Percentiles rank a stretch among this genome's conserved stretches.
These are phyloP conservation scores for Dovyalis caffra DNA, from an alignment of 345 rosid genomes.

Conservation along the genomic window DNA sequence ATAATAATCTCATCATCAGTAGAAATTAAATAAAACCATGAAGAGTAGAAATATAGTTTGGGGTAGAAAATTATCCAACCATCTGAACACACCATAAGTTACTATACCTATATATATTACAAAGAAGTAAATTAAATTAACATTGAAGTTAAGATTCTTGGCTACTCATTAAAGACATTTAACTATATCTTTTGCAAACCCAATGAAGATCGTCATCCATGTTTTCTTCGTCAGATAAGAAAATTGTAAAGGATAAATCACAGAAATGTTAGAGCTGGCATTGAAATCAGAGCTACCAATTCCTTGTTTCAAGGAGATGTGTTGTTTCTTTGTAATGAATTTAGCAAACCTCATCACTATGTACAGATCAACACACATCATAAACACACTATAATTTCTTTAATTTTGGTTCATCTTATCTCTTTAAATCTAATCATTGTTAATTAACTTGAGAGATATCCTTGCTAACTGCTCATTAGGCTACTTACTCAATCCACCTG, in stretches of 20 bases:
- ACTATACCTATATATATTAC: neutral
- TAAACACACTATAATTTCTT: neutral
- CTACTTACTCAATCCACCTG: neutral
- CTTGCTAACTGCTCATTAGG: neutral
- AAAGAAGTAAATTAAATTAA: too few relatives aligned
- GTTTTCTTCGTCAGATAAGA: slow-evolving; percentile 1
- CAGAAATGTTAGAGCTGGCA: slow-evolving; percentile 7
- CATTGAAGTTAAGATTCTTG: neutral
- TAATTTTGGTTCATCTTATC: slow-evolving; percentile 6
- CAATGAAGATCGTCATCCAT: slow-evolving; percentile 29
- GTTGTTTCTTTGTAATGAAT: slow-evolving; percentile 12
- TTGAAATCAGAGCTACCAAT: slow-evolving; percentile 11
- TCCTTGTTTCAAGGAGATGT: slow-evolving; percentile 30
- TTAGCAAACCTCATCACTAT: neutral
- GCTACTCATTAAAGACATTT: neutral
- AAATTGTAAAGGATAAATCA: neutral
- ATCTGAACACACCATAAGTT: neutral
- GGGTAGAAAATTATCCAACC: neutral
- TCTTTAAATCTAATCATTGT: neutral
- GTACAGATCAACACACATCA: slow-evolving; percentile 11
- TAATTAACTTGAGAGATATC: neutral
- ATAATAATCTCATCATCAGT: neutral
- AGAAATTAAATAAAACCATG: neutral
- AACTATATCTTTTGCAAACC: slow-evolving; percentile 8
- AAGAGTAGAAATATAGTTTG: neutral